A percentile compares a stretch with the other conserved stretches of the same genome.
Conservation (phyloP, 1,284 basidiomycete genomes). For the Ceratobasidium sp. region DNA sequence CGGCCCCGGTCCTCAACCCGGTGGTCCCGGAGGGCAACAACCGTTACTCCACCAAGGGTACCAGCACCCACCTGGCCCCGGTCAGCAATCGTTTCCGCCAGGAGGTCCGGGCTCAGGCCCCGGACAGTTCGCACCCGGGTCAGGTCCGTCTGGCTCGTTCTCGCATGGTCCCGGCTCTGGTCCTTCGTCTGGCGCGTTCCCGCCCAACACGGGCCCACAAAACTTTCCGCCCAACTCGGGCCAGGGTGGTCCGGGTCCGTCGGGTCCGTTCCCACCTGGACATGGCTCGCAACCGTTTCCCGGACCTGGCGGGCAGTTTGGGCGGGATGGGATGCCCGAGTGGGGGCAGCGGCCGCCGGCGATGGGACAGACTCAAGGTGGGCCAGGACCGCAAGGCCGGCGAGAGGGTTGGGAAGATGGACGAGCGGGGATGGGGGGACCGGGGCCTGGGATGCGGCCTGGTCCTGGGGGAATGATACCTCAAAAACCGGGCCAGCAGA, state of each 20-base stretch:
- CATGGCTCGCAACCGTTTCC: constrained; percentile 6
- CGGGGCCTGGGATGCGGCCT: constrained; percentile 13
- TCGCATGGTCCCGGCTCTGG: neutral
- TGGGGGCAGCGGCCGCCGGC: constrained; percentile 15
- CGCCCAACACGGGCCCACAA: constrained; percentile 4
- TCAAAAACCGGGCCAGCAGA: constrained; percentile 3
- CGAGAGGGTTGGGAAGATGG: constrained; percentile 21
- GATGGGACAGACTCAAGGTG: neutral
- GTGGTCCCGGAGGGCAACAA: constrained; percentile 14
- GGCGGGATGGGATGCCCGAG: constrained; percentile 10
- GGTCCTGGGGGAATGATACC: neutral
- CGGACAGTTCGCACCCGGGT: constrained; percentile 3
- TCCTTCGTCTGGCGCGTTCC: constrained; percentile 11
- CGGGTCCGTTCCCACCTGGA: constrained; percentile 12
- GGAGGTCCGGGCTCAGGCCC: neutral
- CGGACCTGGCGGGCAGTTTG: constrained; percentile 3
- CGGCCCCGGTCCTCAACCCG: neutral
- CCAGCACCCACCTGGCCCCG: constrained; percentile 2
- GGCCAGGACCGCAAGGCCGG: neutral
- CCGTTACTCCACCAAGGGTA: constrained; percentile 14
- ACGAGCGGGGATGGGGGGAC: constrained; percentile 1
- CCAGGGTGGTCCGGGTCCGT: neutral
- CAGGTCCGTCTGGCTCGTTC: constrained; percentile 12
- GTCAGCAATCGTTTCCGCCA: constrained; percentile 10
- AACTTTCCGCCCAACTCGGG: constrained; percentile 6